Conservation (phyloP, 1,284 basidiomycete genomes). For the Ceratobasidium sp. region DNA sequence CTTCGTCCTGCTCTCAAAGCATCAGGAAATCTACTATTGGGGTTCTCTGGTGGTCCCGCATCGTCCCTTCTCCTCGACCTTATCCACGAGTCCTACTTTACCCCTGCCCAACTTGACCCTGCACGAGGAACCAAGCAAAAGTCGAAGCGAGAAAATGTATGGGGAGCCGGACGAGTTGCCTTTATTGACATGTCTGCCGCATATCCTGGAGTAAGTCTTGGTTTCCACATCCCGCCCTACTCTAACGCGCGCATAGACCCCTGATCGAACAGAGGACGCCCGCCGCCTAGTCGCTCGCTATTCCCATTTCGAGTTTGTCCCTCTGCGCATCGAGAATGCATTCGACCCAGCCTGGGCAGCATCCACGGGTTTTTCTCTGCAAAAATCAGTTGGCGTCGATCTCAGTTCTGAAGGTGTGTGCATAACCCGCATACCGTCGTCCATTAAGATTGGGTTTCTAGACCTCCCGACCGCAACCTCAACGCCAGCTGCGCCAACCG, state of each 20-base stretch:
- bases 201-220: slow-evolving; percentile 61
- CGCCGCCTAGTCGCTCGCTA: slow-evolving; percentile 56
- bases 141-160: slow-evolving; percentile 63
- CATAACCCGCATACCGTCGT: slow-evolving; percentile 46
- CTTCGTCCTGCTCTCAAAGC: slow-evolving; percentile 60
- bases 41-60: slow-evolving; percentile 74
- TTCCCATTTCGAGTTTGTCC: slow-evolving; percentile 62
- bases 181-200: slow-evolving; percentile 73
- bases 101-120: slow-evolving; percentile 44
- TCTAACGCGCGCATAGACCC: slow-evolving; percentile 52
- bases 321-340: slow-evolving; percentile 70
- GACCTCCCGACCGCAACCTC: slow-evolving; percentile 3
- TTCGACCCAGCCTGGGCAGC: slow-evolving; percentile 66
- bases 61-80: slow-evolving; percentile 75
- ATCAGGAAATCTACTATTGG: slow-evolving; percentile 68
- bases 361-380: slow-evolving; percentile 11
- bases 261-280: slow-evolving; percentile 62
- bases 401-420: slow-evolving; percentile 46
- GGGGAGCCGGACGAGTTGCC: slow-evolving; percentile 66
- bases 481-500: slow-evolving; percentile 51
- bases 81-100: slow-evolving; percentile 66
- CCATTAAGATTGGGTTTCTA: slow-evolving; percentile 40
- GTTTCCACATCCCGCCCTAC: too few relatives aligned
- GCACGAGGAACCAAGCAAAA: slow-evolving; percentile 51
- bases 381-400: slow-evolving; percentile 52